Evolutionary conservation across 495 filamentous ascomycete genomes (phyloP), one percentile per base, ranked within the genome.

Genomic region (Pseudotulostoma volvatum): DNA sequence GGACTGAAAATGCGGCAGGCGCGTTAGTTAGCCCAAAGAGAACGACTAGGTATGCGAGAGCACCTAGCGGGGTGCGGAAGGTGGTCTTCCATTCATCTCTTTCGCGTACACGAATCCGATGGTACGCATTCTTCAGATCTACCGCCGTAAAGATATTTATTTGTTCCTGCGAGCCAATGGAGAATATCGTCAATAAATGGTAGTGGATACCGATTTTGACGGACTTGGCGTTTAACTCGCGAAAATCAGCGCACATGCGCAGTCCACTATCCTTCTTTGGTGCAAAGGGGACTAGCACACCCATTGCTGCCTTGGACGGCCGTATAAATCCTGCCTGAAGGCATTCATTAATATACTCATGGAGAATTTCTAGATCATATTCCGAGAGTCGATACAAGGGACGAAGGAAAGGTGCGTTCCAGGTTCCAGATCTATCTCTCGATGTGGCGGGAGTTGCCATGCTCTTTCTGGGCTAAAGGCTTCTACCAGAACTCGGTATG

Each of bases 181-280:
- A 28, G 11, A 28, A 28, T 5, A 5, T 28, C 23, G 11, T 28
- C 23, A 28, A 28, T 28, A 5, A 28, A 28, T 5, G 23, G 23
- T 5, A 28, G 5, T 11, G 23, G 23, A 11, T 28, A 28, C 11
- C 33, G 34, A 25, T 52, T 45, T 20, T 45, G 18, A 43, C 30
- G 1, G 43, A 43, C 1, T n/a, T 21, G 4, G 34, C 32, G 38
- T 54, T 56, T 16, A 51, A 20, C 9, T 39, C 36, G 13, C 46
- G 11, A 31, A 43, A 49, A 20, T 50, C 33, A 17, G 19, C 34
- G 21, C 31, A 44, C 13, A 44, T 18, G 3, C 25, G 25, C 11
- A 44, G 17, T 13, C 15, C 13, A 1, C 42, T 15, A 18, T 33
- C 19, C 18, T 15, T 17, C 21, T 44, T 44, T 18, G 28, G 28